These are phyloP conservation scores for Colletotrichum echinochloae DNA, from an alignment of 2,329 filamentous ascomycete species.

Conservation along the genomic window DNA sequence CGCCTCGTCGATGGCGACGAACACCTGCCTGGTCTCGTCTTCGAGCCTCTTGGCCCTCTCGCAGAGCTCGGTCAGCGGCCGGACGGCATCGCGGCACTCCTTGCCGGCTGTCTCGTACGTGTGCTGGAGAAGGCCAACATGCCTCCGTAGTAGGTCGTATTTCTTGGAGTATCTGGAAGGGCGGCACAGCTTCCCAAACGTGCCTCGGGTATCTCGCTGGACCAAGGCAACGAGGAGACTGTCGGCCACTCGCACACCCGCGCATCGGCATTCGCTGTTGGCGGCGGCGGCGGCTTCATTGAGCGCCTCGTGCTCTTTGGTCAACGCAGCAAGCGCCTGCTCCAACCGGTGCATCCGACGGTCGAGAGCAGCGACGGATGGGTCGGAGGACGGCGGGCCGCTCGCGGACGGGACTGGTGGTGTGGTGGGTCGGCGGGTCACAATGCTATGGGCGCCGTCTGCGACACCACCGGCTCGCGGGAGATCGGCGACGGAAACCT, in stretches of 20 bases:
- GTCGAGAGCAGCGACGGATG: not conserved
- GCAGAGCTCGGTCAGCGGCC: not conserved
- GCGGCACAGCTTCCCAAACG: not conserved
- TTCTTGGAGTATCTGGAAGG: not conserved
- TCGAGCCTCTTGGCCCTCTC: not conserved
- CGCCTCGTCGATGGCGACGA: not conserved
- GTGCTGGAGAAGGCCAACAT: not conserved
- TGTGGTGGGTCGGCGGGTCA: conserved; percentile 11
- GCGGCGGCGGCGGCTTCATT: not conserved
- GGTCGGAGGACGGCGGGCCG: not conserved
- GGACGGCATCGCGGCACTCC: not conserved
- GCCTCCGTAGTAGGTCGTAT: not conserved
- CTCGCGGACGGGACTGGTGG: not conserved
- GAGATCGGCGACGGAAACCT: conserved; percentile 29
- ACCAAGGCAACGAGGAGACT: not conserved
- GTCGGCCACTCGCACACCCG: not conserved
- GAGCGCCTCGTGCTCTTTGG: not conserved
- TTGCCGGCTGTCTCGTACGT: not conserved
- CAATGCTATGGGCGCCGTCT: not conserved
- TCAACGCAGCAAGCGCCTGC: not conserved
- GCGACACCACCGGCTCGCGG: conserved; percentile 16
- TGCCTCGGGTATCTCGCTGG: not conserved
- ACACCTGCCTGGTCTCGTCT: not conserved
- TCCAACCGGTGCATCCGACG: not conserved
- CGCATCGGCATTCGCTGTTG: not conserved